Evolutionary conservation across 2,329 filamentous ascomycete genomes (phyloP).

Genomic region (Pseudophaeomoniella oleicola): DNA sequence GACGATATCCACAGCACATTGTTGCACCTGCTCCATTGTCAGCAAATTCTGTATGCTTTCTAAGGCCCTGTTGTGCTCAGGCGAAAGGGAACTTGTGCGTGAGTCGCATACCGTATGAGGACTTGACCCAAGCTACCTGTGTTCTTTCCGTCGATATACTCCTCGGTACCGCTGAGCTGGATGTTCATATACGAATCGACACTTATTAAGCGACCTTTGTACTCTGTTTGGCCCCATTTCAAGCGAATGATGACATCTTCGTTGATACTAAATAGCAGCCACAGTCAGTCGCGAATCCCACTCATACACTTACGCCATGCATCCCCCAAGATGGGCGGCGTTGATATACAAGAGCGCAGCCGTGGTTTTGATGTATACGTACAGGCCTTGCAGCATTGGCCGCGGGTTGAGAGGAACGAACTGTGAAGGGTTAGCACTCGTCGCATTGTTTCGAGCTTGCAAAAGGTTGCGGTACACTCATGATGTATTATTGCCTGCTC

Average conservation of each 20-base stretch:
- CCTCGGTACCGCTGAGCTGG: conserved; percentile 77
- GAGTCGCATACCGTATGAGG: conserved; percentile 59
- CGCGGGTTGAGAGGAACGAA: conserved; percentile 94
- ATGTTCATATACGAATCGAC: conserved; percentile 99
- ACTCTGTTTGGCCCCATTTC: conserved; percentile 97
- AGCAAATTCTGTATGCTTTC: neutral
- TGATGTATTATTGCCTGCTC: too few relatives aligned
- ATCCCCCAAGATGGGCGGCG: neutral
- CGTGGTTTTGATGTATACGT: conserved; percentile 24
- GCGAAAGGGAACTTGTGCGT: neutral
- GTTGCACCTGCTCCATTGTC: conserved; percentile 48
- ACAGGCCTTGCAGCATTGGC: conserved; percentile 88
- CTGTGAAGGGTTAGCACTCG: conserved; percentile 23
- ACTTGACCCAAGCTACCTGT: conserved; percentile 80
- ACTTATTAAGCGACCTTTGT: conserved; percentile 82
- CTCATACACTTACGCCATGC: conserved; percentile 1
- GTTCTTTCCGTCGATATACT: conserved; percentile 78
- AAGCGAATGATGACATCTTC: conserved; percentile 81
- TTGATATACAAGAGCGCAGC: conserved; percentile 1
- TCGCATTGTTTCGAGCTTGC: too few relatives aligned
- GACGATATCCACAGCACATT: conserved; percentile 87
- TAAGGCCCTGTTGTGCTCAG: neutral
- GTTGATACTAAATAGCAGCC: conserved; percentile 49
- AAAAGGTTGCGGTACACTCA: too few relatives aligned
- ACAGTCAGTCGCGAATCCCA: neutral